Conservation (phyloP, 2,329 filamentous ascomycete genomes). For the Truncatella angustata region DNA sequence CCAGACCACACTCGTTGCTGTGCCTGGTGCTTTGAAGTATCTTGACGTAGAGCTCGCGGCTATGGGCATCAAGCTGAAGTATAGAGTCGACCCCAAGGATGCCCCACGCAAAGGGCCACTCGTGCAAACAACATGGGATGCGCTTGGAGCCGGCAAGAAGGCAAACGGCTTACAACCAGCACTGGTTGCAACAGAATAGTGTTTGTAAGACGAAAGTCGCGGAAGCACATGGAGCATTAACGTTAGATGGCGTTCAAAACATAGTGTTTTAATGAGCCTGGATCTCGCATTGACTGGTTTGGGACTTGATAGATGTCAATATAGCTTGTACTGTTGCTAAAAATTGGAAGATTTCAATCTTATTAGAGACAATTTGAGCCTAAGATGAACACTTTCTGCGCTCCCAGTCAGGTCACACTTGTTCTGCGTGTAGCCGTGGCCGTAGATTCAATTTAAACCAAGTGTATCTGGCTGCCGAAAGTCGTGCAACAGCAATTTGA, state of each 20-base stretch:
- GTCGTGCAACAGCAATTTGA: too few relatives aligned
- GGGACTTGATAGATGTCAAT: too few relatives aligned
- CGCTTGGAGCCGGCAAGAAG: constrained; percentile 22
- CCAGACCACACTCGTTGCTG: constrained; percentile 85
- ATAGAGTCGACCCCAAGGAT: constrained; percentile 65
- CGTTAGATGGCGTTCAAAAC: constrained; percentile 7
- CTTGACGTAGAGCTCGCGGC: constrained; percentile 92
- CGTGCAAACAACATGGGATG: constrained; percentile 35
- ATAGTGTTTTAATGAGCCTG: neutral
- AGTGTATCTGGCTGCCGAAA: too few relatives aligned
- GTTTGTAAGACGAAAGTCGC: neutral
- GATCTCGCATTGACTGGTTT: neutral
- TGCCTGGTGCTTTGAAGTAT: constrained; percentile 89
- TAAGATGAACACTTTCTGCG: too few relatives aligned
- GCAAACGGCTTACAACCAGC: constrained; percentile 18
- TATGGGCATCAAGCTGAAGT: constrained; percentile 96
- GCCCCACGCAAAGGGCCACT: constrained; percentile 52
- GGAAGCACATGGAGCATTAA: constrained; percentile 1
- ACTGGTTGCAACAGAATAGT: constrained; percentile 19
- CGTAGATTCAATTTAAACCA: too few relatives aligned
- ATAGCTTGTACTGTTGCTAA: too few relatives aligned
- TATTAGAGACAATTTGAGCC: too few relatives aligned
- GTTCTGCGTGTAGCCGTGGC: too few relatives aligned
- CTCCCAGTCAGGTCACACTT: too few relatives aligned
- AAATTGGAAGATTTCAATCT: too few relatives aligned